Base-by-base conservation (phyloP, 345 rosid species). In the Streptanthus diversifolius region DNA sequence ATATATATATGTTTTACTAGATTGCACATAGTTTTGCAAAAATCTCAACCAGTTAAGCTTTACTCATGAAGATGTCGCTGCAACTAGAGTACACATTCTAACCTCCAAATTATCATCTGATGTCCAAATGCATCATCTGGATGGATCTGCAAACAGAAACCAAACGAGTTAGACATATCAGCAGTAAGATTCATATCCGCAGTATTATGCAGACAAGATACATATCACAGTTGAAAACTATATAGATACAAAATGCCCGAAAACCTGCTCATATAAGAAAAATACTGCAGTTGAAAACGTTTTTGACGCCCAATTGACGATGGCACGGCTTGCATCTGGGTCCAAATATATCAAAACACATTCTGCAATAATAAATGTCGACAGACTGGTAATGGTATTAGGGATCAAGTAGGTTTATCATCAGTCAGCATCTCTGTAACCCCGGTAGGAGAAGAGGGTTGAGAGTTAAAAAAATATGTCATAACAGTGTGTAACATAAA, bases 71-170 rank as follows among this genome's bases (percentile, higher is more conserved):
- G 32, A 33, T 25, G 47, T 66, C 1, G 18, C 19, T 55, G 63
- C 49, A 78, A 51, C 56, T 22, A 39, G 54, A 60, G 54, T 37
- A 65, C 27, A 76, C 21, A 21, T 55, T 73, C 63, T 33, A 79
- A 90, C 99, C 98, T 90, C 99, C 84, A 95, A 86, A 75, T 95
- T 95, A 90, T 88, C 99, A 95, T 95, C 79, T 95, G 98, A 82
- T 84, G 84, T 51, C 99, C 99, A 87, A 95, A 95, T 66, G 99
- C 93, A 87, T 95, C 97, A 84, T 91, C 88, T 14, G 96, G 98
- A 72, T 71, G 96, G 70, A 91, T 95, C 99, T 95, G 87, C 72
- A 65, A 77, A 59, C 72, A 72, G 64, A 83, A 69, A 27, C 27
- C 61, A 52, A 33, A 62, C n/a, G 40, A 68, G 66, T 58, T 30